Conservation (phyloP, 1,284 basidiomycete species). For the Tetrapyrgos nigripes region DNA sequence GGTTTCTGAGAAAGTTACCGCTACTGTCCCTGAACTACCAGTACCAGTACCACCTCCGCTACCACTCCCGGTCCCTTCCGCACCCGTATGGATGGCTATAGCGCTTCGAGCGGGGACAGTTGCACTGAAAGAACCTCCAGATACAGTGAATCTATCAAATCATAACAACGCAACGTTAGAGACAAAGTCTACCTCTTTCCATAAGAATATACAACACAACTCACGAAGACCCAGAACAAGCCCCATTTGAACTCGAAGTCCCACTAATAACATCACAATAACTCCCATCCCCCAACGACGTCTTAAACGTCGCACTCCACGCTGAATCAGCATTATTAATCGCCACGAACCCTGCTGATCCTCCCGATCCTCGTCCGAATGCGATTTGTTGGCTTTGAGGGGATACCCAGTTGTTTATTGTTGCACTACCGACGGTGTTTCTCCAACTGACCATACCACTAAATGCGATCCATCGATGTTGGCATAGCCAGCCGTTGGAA, state of each 20-base stretch:
- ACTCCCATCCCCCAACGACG: constrained; percentile 58
- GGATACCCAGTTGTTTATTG: constrained; percentile 62
- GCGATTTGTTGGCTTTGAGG: constrained; percentile 64
- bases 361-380: no score
- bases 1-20: constrained; percentile 57
- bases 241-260: constrained; percentile 38
- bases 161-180: no score
- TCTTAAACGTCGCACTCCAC: constrained; percentile 63
- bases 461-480: constrained; percentile 66
- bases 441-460: constrained; percentile 69
- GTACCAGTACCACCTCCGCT: constrained; percentile 18
- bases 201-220: constrained; percentile 23
- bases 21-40: constrained; percentile 33
- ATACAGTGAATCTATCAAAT: constrained; percentile 53
- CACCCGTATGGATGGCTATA: constrained; percentile 63
- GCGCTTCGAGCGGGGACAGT: constrained; percentile 60
- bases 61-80: constrained; percentile 23
- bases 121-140: constrained; percentile 56
- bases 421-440: constrained; percentile 59
- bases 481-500: constrained; percentile 64
- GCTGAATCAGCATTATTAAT: constrained; percentile 66
- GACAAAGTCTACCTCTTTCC: background rate
- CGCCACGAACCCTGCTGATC: constrained; percentile 64
- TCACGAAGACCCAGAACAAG: constrained; percentile 59
- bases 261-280: constrained; percentile 74